These are phyloP conservation scores for Smittium mucronatum DNA, from an alignment of 371 early-diverging fungal genomes.

Conservation along the genomic window DNA sequence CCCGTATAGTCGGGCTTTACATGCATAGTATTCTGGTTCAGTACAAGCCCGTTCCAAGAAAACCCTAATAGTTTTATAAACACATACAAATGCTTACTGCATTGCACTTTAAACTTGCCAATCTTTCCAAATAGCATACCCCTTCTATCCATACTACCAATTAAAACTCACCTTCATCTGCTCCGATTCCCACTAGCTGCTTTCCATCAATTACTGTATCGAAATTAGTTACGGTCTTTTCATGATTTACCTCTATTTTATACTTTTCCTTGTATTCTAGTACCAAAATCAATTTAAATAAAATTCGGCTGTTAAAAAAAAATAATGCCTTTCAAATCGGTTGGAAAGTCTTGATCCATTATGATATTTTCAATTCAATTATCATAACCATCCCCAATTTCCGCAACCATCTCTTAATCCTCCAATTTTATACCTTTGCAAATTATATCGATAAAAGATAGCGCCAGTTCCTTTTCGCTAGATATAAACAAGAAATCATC, in stretches of 20 bases:
- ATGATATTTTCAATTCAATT: no score
- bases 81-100: background rate
- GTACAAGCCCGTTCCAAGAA: constrained; percentile 69
- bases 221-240: constrained; percentile 55
- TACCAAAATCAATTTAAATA: no score
- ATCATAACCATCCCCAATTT: no score
- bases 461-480: constrained; percentile 30
- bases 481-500: constrained; percentile 77
- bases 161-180: no score
- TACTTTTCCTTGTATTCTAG: constrained; percentile 29
- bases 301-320: no score
- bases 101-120: background rate
- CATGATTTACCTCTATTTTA: constrained; percentile 43
- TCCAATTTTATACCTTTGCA: constrained; percentile 30
- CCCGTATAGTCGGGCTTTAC: constrained; percentile 48
- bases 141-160: no score
- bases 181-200: no score
- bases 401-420: no score
- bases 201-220: constrained; percentile 26
- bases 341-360: no score
- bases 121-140: no score
- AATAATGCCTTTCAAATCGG: no score
- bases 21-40: constrained; percentile 47
- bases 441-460: constrained; percentile 40
- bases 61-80: constrained; percentile 30